These are phyloP conservation scores for Plenodomus lindquistii DNA, from an alignment of 2,329 filamentous ascomycete genomes.

Conservation along the genomic window DNA sequence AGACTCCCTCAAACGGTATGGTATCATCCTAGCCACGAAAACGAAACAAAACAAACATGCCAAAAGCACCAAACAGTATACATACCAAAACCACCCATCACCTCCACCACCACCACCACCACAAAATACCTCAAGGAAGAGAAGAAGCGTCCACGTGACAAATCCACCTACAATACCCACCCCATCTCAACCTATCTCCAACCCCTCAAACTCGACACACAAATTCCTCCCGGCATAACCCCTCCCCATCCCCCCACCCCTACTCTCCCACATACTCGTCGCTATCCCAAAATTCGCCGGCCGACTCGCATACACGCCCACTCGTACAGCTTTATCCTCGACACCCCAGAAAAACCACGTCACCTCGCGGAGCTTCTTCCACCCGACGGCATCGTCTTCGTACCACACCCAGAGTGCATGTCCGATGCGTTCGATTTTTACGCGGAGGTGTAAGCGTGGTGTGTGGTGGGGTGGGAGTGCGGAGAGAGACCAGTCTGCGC, in stretches of 20 bases:
- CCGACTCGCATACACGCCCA: constrained; percentile 62
- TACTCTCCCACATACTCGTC: constrained; percentile 39
- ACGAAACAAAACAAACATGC: too few relatives aligned
- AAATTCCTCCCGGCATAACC: constrained; percentile 39
- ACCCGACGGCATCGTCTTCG: constrained; percentile 49
- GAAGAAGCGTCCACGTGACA: too few relatives aligned
- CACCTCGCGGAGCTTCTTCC: constrained; percentile 63
- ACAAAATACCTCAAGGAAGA: too few relatives aligned
- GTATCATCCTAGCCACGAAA: too few relatives aligned
- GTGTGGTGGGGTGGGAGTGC: constrained; percentile 51
- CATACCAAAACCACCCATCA: too few relatives aligned
- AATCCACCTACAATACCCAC: too few relatives aligned
- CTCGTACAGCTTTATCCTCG: constrained; percentile 61
- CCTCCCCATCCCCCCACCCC: constrained; percentile 30
- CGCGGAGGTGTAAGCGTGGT: constrained; percentile 54
- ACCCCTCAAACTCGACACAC: constrained; percentile 47
- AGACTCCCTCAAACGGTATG: too few relatives aligned
- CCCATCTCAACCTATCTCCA: constrained; percentile 47
- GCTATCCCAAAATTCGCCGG: constrained; percentile 54
- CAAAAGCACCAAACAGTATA: too few relatives aligned
- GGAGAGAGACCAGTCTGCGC: constrained; percentile 61
- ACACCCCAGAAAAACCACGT: constrained; percentile 66
- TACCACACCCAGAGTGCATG: constrained; percentile 63
- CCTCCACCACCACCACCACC: too few relatives aligned
- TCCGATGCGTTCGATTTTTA: constrained; percentile 62